Evolutionary conservation across 1,284 basidiomycete genomes (phyloP).

Genomic region (Tilletiopsis washingtonensis): DNA sequence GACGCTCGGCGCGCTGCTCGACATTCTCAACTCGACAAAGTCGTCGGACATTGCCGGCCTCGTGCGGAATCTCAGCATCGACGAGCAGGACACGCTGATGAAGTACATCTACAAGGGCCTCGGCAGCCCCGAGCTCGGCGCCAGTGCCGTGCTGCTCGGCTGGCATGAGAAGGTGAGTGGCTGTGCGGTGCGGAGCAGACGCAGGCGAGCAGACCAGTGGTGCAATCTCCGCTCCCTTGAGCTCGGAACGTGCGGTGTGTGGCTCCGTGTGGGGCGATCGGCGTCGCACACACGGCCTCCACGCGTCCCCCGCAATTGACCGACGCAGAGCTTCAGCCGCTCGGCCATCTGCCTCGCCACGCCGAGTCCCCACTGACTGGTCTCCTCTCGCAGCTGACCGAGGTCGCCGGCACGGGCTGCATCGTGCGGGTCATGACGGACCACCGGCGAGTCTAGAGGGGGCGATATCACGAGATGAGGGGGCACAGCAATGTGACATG

Average conservation of each 20-base stretch:
- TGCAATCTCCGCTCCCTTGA: no score
- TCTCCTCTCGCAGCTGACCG: conserved; percentile 65
- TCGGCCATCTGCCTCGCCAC: no score
- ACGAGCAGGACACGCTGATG: conserved; percentile 88
- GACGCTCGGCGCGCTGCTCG: conserved; percentile 74
- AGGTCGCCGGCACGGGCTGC: conserved; percentile 87
- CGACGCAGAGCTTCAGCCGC: no score
- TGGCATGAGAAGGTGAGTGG: conserved; percentile 87
- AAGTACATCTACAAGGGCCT: conserved; percentile 98
- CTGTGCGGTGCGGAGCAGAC: neutral
- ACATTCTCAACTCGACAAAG: conserved; percentile 90
- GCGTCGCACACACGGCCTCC: no score
- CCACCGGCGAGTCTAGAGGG: conserved; percentile 49
- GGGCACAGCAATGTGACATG: no score
- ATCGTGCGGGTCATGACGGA: conserved; percentile 98
- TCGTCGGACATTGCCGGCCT: conserved; percentile 74
- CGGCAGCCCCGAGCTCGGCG: conserved; percentile 63
- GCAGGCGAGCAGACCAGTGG: no score
- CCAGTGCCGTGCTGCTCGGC: conserved; percentile 70
- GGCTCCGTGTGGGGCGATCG: no score
- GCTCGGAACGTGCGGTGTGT: no score
- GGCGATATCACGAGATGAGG: no score
- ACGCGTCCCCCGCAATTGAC: no score
- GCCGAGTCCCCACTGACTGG: neutral
- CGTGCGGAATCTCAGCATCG: conserved; percentile 65